Base-by-base conservation (phyloP, 495 filamentous ascomycete species). In the Neurospora africana region DNA sequence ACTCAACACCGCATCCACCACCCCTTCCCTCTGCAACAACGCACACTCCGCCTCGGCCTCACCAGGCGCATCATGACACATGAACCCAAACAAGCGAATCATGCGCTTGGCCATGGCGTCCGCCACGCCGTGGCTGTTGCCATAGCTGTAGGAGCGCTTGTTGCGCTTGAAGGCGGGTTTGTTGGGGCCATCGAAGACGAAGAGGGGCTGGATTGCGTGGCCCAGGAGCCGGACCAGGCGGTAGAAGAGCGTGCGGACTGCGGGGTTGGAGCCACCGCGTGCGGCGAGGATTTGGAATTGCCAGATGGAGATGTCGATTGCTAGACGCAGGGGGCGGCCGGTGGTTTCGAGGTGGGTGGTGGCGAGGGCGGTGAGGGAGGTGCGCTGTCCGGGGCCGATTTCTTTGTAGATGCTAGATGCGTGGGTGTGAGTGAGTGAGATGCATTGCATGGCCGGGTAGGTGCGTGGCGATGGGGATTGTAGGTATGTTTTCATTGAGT, bases 41-140 rank as follows among this genome's bases (percentile, higher is more conserved):
- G 96, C 95, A 73, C 96, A 98, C 82, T 99, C 96, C 1, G 96
- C 96, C 77, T 99, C 96, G 1, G 96, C 96, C 77, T 99, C 96
- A 17, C 95, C 96, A 0, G 95, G 96, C 1, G 96, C 96, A 75
- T 91, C 89, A 79, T 98, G 93, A 65, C 88, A 87, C 2, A 90
- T 88, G 75, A 97, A 95, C 11, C 91, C 93, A 80, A 98, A 97
- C 6, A 93, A 83, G 68, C 90, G 89, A 9, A 99, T 89, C 5
- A 98, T 81, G 68, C 91, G 89, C 79, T 97, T 94, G 3, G 89
- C 90, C 70, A 90, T 88, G 71, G 91, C 85, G 6, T 87, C 78
- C 73, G 86, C 74, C 74, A 87, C 76, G 53, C 53, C 53, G 30
- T 65, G 53, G 79, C 80, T 72, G 76, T 86, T 73, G 74, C 85